Evolutionary conservation across 495 filamentous ascomycete species (phyloP).

Genomic region (Penicillium maclennaniae): DNA sequence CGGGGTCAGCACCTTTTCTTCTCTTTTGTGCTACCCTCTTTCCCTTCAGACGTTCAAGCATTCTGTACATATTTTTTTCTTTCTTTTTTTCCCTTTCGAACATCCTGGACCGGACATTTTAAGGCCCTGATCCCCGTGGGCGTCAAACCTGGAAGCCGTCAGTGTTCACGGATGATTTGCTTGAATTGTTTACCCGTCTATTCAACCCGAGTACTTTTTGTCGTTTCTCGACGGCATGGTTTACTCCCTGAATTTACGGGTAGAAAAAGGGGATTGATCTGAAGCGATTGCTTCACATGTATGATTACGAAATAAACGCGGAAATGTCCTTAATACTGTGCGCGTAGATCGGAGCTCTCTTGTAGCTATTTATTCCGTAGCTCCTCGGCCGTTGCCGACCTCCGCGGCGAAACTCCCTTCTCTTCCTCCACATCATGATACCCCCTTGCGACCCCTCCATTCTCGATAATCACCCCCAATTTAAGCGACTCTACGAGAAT

Average conservation of each 20-base stretch:
- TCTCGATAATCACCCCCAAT: conserved; percentile 59
- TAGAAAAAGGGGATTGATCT: conserved; percentile 15
- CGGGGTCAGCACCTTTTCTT: not conserved
- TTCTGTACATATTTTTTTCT: conserved; percentile 4
- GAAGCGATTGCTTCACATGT: conserved; percentile 32
- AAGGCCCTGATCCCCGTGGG: not conserved
- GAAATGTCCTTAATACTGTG: conserved; percentile 29
- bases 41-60: not conserved
- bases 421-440: conserved; percentile 48
- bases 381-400: not conserved
- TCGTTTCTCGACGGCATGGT: not conserved
- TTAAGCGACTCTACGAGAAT: conserved; percentile 58
- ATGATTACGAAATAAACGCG: conserved; percentile 47
- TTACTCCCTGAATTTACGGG: conserved; percentile 9
- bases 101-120: not conserved
- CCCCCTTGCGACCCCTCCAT: conserved; percentile 61
- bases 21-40: not conserved
- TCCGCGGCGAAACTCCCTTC: conserved; percentile 23
- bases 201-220: not conserved
- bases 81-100: not conserved
- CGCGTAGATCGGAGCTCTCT: not conserved
- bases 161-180: conserved; percentile 7
- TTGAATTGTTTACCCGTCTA: conserved; percentile 9
- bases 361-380: not conserved
- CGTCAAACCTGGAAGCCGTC: not conserved